These are phyloP conservation scores for Fusarium nisikadoi DNA, from an alignment of 2,329 filamentous ascomycete species.

Conservation along the genomic window DNA sequence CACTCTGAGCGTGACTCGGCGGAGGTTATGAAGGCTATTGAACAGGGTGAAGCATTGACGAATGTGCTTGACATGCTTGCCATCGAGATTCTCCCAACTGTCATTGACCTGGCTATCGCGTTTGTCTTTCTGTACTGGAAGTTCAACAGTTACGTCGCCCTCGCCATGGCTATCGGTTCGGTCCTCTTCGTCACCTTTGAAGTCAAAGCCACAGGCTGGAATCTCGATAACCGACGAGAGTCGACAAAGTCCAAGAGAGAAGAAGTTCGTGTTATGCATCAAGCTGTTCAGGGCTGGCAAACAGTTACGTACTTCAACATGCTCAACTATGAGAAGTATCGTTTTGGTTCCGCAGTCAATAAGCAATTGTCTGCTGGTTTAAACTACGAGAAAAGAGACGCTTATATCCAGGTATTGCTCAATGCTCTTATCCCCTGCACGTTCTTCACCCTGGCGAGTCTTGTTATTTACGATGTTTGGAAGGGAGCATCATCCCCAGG, in stretches of 20 bases:
- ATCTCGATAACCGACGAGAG: slow-evolving; percentile 52
- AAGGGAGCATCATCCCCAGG: slow-evolving; percentile 31
- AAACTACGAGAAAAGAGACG: slow-evolving; percentile 37
- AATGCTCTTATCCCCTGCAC: slow-evolving; percentile 59
- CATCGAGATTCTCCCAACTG: slow-evolving; percentile 69
- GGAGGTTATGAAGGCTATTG: slow-evolving; percentile 72
- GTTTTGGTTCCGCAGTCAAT: slow-evolving; percentile 44
- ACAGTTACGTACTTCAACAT: slow-evolving; percentile 62
- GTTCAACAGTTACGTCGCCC: slow-evolving; percentile 69
- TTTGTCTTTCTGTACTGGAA: slow-evolving; percentile 69
- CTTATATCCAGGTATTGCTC: slow-evolving; percentile 36
- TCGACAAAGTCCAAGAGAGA: slow-evolving; percentile 56
- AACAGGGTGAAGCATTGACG: slow-evolving; percentile 69
- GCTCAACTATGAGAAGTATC: slow-evolving; percentile 45
- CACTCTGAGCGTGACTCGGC: slow-evolving; percentile 73
- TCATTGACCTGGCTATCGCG: slow-evolving; percentile 70
- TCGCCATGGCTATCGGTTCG: slow-evolving; percentile 48
- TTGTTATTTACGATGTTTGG: slow-evolving; percentile 39
- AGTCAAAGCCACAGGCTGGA: slow-evolving; percentile 50
- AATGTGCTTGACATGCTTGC: slow-evolving; percentile 68
- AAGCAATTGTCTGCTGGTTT: slow-evolving; percentile 36
- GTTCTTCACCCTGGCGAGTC: slow-evolving; percentile 45
- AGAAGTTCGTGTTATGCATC: slow-evolving; percentile 64
- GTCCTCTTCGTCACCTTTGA: slow-evolving; percentile 39
- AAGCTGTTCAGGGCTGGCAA: slow-evolving; percentile 69